Conservation (phyloP, 2,329 filamentous ascomycete species). For the Paracoccidioides brasiliensis region DNA sequence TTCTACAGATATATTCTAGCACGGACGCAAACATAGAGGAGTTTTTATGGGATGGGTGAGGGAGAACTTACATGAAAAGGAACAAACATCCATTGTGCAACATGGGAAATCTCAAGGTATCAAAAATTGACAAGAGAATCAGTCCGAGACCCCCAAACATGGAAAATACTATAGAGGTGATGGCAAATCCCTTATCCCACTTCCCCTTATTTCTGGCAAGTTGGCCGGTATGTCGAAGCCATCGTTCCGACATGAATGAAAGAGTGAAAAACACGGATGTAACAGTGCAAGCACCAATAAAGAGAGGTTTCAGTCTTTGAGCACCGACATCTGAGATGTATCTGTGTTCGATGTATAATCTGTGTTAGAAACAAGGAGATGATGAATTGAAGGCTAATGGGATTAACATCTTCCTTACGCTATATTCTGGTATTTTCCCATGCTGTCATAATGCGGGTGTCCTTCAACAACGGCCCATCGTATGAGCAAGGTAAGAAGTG, state of each 20-base stretch:
- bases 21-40: no score
- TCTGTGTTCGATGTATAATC: conserved; percentile 14
- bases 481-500: conserved; percentile 48
- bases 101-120: conserved; percentile 54
- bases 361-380: neutral
- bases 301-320: conserved; percentile 45
- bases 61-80: conserved; percentile 53
- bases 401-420: conserved; percentile 31
- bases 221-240: conserved; percentile 68
- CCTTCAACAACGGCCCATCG: conserved; percentile 40
- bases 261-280: conserved; percentile 71
- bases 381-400: neutral
- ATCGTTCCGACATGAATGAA: conserved; percentile 68
- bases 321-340: conserved; percentile 46
- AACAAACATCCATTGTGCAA: conserved; percentile 65
- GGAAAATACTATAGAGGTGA: conserved; percentile 44
- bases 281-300: conserved; percentile 46
- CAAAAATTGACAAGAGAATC: conserved; percentile 73
- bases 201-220: conserved; percentile 55
- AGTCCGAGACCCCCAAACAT: conserved; percentile 65
- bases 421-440: conserved; percentile 40
- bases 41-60: neutral
- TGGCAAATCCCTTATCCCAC: conserved; percentile 27
- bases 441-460: conserved; percentile 39
- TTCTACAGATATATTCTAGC: neutral